Percentiles rank a stretch among this genome's conserved stretches.
phyloP scores from a whole-genome alignment of 345 rosid species.

The Abelmoschus esculentus region DNA sequence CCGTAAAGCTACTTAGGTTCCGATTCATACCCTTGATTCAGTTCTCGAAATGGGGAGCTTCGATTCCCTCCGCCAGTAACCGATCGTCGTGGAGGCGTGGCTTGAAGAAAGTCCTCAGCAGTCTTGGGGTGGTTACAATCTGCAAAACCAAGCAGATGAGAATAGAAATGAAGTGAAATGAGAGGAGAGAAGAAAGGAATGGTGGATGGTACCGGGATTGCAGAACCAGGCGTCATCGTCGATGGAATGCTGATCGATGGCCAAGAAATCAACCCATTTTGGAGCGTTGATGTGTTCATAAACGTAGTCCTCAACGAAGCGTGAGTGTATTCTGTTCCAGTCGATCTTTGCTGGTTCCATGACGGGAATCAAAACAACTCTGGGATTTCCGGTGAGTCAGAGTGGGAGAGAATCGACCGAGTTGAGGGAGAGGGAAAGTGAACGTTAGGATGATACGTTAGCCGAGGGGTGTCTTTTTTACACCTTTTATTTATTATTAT shows the following conservation, averaged over 20 bases:
- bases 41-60: slow-evolving; percentile 28
- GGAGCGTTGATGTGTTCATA: slow-evolving; percentile 48
- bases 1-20: not conserved
- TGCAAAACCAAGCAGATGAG: slow-evolving; percentile 10
- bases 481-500: no score
- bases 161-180: not conserved
- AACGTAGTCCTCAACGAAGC: slow-evolving; percentile 53
- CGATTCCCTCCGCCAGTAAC: slow-evolving; percentile 14
- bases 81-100: slow-evolving; percentile 29
- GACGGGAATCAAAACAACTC: not conserved
- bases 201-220: slow-evolving; percentile 46
- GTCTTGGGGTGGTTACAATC: slow-evolving; percentile 85
- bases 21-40: slow-evolving; percentile 36
- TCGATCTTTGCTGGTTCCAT: slow-evolving; percentile 48
- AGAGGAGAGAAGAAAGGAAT: not conserved
- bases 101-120: slow-evolving; percentile 59
- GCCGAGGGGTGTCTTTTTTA: no score
- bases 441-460: no score
- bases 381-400: not conserved
- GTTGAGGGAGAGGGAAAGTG: no score
- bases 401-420: not conserved
- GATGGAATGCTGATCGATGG: slow-evolving; percentile 22
- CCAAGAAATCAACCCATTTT: slow-evolving; percentile 69
- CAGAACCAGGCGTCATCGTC: slow-evolving; percentile 79
- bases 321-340: slow-evolving; percentile 73